Base-by-base conservation (phyloP, 139 green algal species). In the Chlorella vulgaris region DNA sequence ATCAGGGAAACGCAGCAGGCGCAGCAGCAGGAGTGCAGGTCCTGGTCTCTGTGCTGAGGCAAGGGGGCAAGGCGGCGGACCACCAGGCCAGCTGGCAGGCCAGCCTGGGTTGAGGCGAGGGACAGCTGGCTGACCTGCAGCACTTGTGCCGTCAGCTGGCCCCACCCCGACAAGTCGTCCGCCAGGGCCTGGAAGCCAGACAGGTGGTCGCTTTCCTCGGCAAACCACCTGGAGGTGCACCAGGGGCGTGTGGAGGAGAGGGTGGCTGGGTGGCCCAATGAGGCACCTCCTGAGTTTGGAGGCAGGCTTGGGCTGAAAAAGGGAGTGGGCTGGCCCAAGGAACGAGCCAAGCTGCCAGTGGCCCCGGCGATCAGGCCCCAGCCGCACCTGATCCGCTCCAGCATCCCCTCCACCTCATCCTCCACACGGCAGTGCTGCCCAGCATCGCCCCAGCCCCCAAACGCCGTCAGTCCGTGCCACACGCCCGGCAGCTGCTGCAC, bases 121-220 rank as follows among this genome's bases (percentile, higher is more conserved):
- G 18, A n/a, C 55, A 65, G 55, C 55, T 29, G 55, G 55, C 21
- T 31, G 55, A 90, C 86, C 38, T 83, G 38, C 71, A 95, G 58
- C 21, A 89, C 58, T 1, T 86, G 51, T 1, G 66, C 61, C 0
- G 80, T 63, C 26, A 93, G 40, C 26, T 74, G 60, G 13, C 92
- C 92, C 77, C 88, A 96, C 1, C 86, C 87, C 0, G 62, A 87
- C 50, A 88, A 33, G 81, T 96, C 91, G 51, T 96, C 92, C 3
- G 74, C 80, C 15, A 93, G 63, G 29, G 88, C 84, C 78, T 95
- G 91, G 47, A 95, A 88, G 5, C 91, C 92, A 58, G 86, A 76
- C 65, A 95, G 74, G 29, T 68, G 81, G 76, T 96, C 90, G 61
- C 85, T 89, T 26, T 86, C 83, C 82, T 96, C 92, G 13, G 70